These are phyloP conservation scores for Cyathus striatus DNA, from an alignment of 768 basidiomycete genomes.

Conservation along the genomic window DNA sequence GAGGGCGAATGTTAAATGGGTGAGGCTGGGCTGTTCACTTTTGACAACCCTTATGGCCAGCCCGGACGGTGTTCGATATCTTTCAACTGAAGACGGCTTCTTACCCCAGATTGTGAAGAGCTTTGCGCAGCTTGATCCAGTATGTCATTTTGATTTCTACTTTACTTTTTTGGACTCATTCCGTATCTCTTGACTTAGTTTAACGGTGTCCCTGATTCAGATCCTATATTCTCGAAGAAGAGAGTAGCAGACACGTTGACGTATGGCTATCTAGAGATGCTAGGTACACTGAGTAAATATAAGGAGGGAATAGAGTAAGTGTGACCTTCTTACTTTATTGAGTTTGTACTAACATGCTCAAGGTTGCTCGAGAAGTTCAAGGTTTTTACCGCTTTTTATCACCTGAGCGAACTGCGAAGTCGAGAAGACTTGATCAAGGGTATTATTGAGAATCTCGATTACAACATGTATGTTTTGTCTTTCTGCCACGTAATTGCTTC, in stretches of 20 bases:
- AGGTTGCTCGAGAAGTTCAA: conserved; percentile 89
- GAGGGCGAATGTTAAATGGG: conserved; percentile 81
- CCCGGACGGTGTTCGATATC: conserved; percentile 78
- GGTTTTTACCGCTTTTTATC: conserved; percentile 95
- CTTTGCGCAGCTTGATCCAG: conserved; percentile 91
- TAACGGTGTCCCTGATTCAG: conserved; percentile 65
- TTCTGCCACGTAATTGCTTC: conserved; percentile 5
- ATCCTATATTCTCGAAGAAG: conserved; percentile 81
- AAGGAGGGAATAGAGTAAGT: conserved; percentile 86
- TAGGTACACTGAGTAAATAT: conserved; percentile 85
- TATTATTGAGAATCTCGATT: conserved; percentile 90
- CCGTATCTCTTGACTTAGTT: conserved; percentile 37
- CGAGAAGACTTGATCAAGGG: conserved; percentile 90
- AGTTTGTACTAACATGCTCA: neutral
- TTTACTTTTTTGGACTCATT: neutral
- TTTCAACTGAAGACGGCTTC: conserved; percentile 79
- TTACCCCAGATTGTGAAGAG: conserved; percentile 78
- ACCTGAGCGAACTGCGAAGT: conserved; percentile 84
- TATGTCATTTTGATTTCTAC: conserved; percentile 27
- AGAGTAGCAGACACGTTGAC: conserved; percentile 80
- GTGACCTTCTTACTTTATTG: neutral
- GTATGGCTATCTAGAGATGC: conserved; percentile 92
- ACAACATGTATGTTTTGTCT: conserved; percentile 55
- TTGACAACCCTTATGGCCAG: conserved; percentile 80
- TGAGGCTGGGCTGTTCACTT: conserved; percentile 77